Percentiles rank a stretch among this genome's conserved stretches.
phyloP scores from a whole-genome alignment of 257 asterid species.

The Paulownia fortunei region DNA sequence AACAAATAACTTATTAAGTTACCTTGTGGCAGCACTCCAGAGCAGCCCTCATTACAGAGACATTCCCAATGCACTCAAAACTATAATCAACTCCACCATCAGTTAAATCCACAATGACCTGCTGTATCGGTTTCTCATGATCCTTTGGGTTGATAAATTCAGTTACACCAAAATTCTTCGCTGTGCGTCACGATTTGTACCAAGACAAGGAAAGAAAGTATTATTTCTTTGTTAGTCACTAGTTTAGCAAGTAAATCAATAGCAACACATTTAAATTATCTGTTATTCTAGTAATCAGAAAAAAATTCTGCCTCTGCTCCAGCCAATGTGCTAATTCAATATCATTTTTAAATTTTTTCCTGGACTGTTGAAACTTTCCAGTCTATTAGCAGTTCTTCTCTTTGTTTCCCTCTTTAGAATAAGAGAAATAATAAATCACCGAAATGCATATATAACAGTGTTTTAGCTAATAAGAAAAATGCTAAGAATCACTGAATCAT shows the following conservation, averaged over 20 bases:
- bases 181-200: conserved; percentile 46
- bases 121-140: conserved; percentile 93
- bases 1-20: conserved; percentile 1
- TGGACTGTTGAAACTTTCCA: background rate
- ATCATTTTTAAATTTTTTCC: background rate
- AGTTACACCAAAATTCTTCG: conserved; percentile 89
- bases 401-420: background rate
- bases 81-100: conserved; percentile 99
- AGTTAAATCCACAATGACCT: conserved; percentile 84
- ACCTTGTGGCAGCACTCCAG: conserved; percentile 99
- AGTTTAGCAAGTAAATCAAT: background rate
- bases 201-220: background rate
- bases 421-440: background rate
- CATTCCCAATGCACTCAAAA: conserved; percentile 98
- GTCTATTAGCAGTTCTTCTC: background rate
- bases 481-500: background rate
- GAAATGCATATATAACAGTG: background rate
- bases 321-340: background rate
- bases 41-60: conserved; percentile 91
- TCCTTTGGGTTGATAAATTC: conserved; percentile 97
- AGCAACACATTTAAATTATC: background rate
- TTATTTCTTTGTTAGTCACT: conserved; percentile 4
- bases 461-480: background rate
- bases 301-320: background rate
- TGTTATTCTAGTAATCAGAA: background rate